These are phyloP conservation scores for Cryptococcus maquisensis DNA, from an alignment of 1,284 basidiomycete genomes.

Conservation along the genomic window DNA sequence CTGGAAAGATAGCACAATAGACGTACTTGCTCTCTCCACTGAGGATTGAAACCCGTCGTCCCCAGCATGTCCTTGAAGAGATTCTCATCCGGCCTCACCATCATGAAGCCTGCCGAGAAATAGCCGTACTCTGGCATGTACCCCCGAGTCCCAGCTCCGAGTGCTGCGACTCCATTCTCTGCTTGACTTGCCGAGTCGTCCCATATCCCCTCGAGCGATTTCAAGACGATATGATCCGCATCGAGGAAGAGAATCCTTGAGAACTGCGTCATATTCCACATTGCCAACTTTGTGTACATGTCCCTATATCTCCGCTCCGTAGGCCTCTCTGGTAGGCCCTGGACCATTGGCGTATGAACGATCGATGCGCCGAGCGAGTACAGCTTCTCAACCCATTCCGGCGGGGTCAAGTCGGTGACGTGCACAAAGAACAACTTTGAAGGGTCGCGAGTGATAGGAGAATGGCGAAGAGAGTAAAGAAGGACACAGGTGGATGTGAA, in stretches of 20 bases:
- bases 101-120: conserved; percentile 19
- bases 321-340: conserved; percentile 4
- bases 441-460: conserved; percentile 1
- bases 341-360: background rate
- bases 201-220: conserved; percentile 14
- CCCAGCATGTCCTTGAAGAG: conserved; percentile 9
- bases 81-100: conserved; percentile 10
- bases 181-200: background rate
- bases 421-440: background rate
- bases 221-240: conserved; percentile 11
- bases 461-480: conserved; percentile 5
- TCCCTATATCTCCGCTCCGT: conserved; percentile 6
- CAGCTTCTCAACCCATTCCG: background rate
- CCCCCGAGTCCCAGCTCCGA: background rate
- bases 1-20: background rate
- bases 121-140: conserved; percentile 1
- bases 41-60: conserved; percentile 6
- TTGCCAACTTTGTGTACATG: conserved; percentile 16
- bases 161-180: conserved; percentile 5
- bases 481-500: conserved; percentile 7
- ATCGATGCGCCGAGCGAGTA: conserved; percentile 3
- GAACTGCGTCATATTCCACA: conserved; percentile 14
- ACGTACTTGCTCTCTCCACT: conserved; percentile 17
- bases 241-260: conserved; percentile 15
- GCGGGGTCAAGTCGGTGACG: background rate